Conservation (phyloP, 1,139 yeast genomes). For the Lodderomyces beijingensis region DNA sequence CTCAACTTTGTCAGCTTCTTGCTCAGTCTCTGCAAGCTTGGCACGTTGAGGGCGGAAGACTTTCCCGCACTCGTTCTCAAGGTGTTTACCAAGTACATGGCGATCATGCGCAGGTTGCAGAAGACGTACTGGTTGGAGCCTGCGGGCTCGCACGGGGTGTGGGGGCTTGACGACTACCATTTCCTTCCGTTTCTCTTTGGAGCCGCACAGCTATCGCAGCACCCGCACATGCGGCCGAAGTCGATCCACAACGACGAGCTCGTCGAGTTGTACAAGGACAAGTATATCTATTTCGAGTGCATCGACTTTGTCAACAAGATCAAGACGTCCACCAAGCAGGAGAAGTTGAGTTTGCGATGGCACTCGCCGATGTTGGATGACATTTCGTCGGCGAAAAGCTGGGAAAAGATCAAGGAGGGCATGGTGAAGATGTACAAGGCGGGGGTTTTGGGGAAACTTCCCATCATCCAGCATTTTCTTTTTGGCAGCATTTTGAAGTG, state of each 20-base stretch:
- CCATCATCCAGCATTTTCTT: constrained; percentile 89
- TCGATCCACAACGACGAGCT: constrained; percentile 83
- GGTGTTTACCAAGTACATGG: constrained; percentile 59
- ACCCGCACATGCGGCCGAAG: constrained; percentile 75
- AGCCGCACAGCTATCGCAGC: constrained; percentile 76
- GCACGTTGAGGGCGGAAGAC: constrained; percentile 28
- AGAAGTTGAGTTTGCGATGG: constrained; percentile 69
- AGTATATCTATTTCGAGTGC: constrained; percentile 84
- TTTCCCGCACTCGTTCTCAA: constrained; percentile 54
- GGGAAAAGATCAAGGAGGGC: constrained; percentile 90
- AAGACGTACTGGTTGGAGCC: constrained; percentile 70
- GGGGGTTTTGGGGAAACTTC: constrained; percentile 84
- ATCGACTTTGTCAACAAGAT: constrained; percentile 79
- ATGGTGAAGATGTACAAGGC: constrained; percentile 95
- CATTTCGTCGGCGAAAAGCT: constrained; percentile 83
- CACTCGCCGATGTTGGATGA: constrained; percentile 98
- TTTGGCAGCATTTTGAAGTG: constrained; percentile 67
- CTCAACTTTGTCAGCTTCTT: constrained; percentile 75
- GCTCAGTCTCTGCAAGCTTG: constrained; percentile 47
- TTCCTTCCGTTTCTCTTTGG: constrained; percentile 88
- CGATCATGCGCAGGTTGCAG: constrained; percentile 47
- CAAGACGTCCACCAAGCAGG: constrained; percentile 49
- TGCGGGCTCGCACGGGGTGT: constrained; percentile 97
- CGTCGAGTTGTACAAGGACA: constrained; percentile 70
- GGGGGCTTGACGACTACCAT: constrained; percentile 98